phyloP scores from a whole-genome alignment of 139 green algal species.

The Volvox reticuliferus region DNA sequence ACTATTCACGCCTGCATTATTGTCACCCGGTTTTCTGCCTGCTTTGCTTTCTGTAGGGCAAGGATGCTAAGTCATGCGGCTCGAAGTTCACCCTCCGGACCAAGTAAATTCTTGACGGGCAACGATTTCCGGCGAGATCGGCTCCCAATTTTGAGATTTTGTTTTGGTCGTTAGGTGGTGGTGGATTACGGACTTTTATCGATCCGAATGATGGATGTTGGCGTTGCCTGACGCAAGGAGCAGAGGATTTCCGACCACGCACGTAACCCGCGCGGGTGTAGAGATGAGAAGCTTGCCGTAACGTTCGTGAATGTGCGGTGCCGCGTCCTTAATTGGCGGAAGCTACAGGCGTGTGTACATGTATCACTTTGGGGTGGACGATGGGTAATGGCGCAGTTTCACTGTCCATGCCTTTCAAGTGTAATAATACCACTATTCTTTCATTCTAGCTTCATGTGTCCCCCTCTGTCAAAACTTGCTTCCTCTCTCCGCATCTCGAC shows the following conservation, averaged over 20 bases:
- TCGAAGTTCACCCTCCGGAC: conserved; percentile 47
- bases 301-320: neutral
- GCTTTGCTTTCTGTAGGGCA: conserved; percentile 18
- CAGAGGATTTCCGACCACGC: neutral
- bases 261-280: neutral
- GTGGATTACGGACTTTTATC: no score
- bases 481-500: no score
- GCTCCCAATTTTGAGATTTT: neutral
- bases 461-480: no score
- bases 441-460: no score
- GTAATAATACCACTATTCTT: no score
- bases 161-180: neutral
- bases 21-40: no score
- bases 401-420: no score
- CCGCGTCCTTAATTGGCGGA: neutral
- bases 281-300: neutral
- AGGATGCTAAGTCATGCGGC: conserved; percentile 26
- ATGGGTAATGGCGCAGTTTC: no score
- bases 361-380: no score
- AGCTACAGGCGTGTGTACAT: no score
- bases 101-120: conserved; percentile 36
- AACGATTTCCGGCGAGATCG: neutral
- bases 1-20: no score
- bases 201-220: neutral
- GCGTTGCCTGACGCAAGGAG: neutral